These are phyloP conservation scores for Pyrus hybrid DNA, from an alignment of 331 rosid species.

Conservation along the genomic window DNA sequence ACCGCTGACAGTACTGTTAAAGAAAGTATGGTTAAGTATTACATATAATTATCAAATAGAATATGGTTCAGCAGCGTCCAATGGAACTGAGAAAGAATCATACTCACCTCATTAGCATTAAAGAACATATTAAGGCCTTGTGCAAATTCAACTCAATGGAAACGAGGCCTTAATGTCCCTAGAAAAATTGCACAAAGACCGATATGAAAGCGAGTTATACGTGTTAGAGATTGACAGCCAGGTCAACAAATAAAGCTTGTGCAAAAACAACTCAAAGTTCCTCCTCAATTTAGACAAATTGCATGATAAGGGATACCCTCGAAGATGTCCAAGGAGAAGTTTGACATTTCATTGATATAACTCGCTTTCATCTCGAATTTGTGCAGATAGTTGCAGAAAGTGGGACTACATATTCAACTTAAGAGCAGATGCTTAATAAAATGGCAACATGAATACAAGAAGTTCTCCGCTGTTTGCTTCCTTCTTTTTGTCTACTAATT, in stretches of 20 bases:
- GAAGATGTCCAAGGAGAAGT: background rate
- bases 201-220: no score
- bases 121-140: background rate
- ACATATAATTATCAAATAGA: background rate
- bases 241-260: background rate
- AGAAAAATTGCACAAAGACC: no score
- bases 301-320: background rate
- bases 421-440: background rate
- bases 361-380: background rate
- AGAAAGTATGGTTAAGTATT: constrained; percentile 1
- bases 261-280: background rate
- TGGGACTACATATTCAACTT: background rate
- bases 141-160: no score
- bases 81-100: background rate
- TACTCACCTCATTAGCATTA: background rate
- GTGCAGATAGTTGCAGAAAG: background rate
- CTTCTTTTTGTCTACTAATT: no score
- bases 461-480: background rate
- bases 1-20: constrained; percentile 32
- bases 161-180: no score
- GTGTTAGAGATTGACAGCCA: no score
- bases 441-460: background rate
- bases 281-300: background rate
- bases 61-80: constrained; percentile 5
- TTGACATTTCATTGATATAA: no score